These are phyloP conservation scores for Eucalyptus viminalis DNA, from an alignment of 345 rosid genomes.

Conservation along the genomic window DNA sequence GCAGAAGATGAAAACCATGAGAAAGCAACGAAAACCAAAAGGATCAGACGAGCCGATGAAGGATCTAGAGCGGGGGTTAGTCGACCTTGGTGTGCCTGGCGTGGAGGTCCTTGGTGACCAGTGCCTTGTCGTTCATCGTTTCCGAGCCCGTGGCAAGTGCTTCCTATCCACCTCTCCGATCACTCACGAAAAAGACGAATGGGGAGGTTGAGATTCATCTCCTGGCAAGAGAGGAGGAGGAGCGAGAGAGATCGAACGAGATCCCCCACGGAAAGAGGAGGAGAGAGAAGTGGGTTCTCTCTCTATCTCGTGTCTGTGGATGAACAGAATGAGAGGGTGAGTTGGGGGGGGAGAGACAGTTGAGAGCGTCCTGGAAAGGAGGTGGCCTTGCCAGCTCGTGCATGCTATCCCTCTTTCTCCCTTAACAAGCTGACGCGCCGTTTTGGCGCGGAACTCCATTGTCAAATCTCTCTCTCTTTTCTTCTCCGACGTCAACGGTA, in stretches of 20 bases:
- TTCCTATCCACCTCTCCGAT: background rate
- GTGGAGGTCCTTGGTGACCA: conserved; percentile 67
- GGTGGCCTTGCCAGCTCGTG: background rate
- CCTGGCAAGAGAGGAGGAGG: background rate
- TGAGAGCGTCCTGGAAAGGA: background rate
- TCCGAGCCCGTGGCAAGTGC: background rate
- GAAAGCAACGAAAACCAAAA: background rate
- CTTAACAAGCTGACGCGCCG: background rate
- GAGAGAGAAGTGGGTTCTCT: background rate
- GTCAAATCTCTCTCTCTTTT: background rate
- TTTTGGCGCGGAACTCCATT: background rate
- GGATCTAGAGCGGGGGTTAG: background rate
- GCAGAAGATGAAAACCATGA: background rate
- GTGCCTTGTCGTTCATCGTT: conserved; percentile 61
- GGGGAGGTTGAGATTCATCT: background rate
- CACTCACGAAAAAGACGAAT: background rate
- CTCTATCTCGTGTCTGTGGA: background rate
- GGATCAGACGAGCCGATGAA: background rate
- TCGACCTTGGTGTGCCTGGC: conserved; percentile 64
- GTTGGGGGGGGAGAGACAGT: background rate
- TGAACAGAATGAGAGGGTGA: background rate
- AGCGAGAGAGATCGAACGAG: background rate
- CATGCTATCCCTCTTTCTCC: background rate
- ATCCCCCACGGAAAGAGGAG: background rate
- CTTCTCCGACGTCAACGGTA: background rate